These are phyloP conservation scores for Crassisporium funariophilum DNA, from an alignment of 768 basidiomycete genomes.

Conservation along the genomic window DNA sequence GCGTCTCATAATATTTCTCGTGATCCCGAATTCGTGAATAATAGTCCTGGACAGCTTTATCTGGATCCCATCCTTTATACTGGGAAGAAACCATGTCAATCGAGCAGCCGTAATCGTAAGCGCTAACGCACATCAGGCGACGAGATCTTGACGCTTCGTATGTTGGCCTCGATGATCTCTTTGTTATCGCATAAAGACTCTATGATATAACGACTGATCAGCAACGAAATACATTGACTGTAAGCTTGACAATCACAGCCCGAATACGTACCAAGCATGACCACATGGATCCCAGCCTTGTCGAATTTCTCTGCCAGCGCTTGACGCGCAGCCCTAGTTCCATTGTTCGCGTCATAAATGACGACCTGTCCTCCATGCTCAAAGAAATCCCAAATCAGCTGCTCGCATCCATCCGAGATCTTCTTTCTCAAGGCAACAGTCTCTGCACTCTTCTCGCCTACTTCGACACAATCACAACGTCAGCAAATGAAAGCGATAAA, in stretches of 20 bases:
- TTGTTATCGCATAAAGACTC: conserved; percentile 91
- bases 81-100: conserved; percentile 30
- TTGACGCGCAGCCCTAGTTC: conserved; percentile 66
- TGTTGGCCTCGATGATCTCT: conserved; percentile 92
- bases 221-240: no score
- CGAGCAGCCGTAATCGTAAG: not conserved
- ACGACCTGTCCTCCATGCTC: conserved; percentile 89
- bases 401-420: conserved; percentile 83
- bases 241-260: not conserved
- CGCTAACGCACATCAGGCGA: conserved; percentile 82
- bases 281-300: conserved; percentile 85
- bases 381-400: conserved; percentile 89
- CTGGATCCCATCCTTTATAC: conserved; percentile 94
- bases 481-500: not conserved
- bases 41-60: conserved; percentile 91
- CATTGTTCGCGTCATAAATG: conserved; percentile 98
- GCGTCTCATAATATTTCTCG: conserved; percentile 86
- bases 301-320: conserved; percentile 84
- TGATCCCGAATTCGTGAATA: conserved; percentile 86
- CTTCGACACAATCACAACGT: not conserved
- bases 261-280: conserved; percentile 74
- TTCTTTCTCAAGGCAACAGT: conserved; percentile 76
- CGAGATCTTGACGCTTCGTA: conserved; percentile 95
- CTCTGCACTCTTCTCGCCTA: conserved; percentile 78
- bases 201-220: conserved; percentile 30